Evolutionary conservation across 2,329 filamentous ascomycete genomes (phyloP), one percentile per base, ranked within the genome.

Genomic region (Fusarium paranaense): DNA sequence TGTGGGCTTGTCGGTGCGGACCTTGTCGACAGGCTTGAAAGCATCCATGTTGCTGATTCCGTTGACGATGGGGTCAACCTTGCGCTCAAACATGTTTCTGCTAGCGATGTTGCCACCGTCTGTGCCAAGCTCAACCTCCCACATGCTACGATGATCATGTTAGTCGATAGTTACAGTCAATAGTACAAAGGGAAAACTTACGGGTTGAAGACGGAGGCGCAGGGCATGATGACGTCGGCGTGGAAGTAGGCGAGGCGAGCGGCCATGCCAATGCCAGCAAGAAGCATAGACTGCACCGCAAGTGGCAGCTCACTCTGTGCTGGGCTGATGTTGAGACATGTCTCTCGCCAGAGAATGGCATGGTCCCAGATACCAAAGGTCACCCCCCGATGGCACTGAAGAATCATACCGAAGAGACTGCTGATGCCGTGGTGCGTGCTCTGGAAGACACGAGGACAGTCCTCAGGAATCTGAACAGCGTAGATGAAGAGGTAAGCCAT

Each of bases 331-430:
- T 75, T 75, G 11, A 75, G 63, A 52, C 72, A 75, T 3, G 66
- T 72, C 32, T 75, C 72, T 18, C 72, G 71, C 72, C 72, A 75
- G 13, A 69, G 63, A 35, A 75, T 75, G 6, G 72, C 72, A 62
- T 75, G 71, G 25, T 75, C 72, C 72, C 72, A 74, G 20, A 75
- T 75, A 18, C 72, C 71, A 60, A 75, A 75, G 35, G 60, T 74
- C 11, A 67, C 69, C 22, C 70, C 72, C 8, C 70, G 71, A 11
- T 67, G 70, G 30, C 69, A 72, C 42, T 74, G 69, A 22, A 75
- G 37, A 3, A 75, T 62, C 45, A 74, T 50, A 14, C 72, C 72
- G 13, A 66, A 74, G n/a, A 75, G 52, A 38, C 71, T 72, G 16
- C 71, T 74, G 10, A 75, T 75, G 9, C 72, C 72, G 35, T 75